These are phyloP conservation scores for Colletotrichum orbiculare DNA, from an alignment of 2,329 filamentous ascomycete genomes.

Conservation along the genomic window DNA sequence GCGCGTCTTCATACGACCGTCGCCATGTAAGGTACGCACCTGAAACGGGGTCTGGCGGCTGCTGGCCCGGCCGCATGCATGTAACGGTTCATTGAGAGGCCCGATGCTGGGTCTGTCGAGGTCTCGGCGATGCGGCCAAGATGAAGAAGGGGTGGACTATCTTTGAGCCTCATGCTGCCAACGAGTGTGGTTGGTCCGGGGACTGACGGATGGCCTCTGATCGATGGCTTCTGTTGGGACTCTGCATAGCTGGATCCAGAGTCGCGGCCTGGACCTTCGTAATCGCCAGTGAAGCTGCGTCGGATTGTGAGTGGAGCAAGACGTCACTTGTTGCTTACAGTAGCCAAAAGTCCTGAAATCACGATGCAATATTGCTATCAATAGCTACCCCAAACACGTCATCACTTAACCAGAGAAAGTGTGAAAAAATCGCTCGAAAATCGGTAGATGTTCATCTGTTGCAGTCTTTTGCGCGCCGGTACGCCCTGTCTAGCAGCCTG, in stretches of 20 bases:
- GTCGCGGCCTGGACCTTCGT: too few species aligned
- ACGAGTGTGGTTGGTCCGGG: constrained; percentile 11
- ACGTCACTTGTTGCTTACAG: constrained; percentile 15
- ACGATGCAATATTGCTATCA: not conserved
- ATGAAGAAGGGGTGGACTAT: constrained; percentile 7
- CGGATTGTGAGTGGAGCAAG: constrained; percentile 12
- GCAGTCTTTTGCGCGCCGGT: constrained; percentile 53
- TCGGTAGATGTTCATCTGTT: constrained; percentile 37
- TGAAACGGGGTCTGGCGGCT: constrained; percentile 33
- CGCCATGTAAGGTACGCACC: constrained; percentile 19
- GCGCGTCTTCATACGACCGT: constrained; percentile 31
- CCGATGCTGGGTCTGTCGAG: too few species aligned
- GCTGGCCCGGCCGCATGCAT: constrained; percentile 29
- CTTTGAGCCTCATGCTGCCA: constrained; percentile 11
- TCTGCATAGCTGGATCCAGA: not conserved
- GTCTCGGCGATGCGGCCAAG: not conserved
- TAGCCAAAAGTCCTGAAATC: constrained; percentile 21
- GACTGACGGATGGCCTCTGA: not conserved
- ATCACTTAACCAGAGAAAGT: not conserved
- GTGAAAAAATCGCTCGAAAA: constrained; percentile 25
- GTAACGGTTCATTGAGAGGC: constrained; percentile 10
- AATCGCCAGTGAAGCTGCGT: not conserved
- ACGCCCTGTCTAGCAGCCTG: constrained; percentile 53
- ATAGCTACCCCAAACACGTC: too few species aligned
- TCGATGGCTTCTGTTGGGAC: constrained; percentile 23